Evolutionary conservation across 129 eudicot genomes (phyloP), one percentile per base, ranked within the genome.

Genomic region (Artemisia tridentata): DNA sequence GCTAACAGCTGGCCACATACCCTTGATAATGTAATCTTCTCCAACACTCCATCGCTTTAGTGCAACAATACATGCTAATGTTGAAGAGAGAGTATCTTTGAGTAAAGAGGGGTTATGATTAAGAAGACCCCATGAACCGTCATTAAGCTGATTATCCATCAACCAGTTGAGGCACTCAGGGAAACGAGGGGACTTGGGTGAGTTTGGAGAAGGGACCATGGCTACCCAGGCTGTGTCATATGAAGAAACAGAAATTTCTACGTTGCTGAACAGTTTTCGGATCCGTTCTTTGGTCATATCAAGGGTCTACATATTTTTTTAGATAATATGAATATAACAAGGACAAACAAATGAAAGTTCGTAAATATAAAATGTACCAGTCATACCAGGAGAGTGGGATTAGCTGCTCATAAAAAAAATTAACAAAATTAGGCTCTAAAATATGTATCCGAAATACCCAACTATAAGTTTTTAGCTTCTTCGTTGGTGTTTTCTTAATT

Each of bases 201-300:
- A 80, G 74, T 51, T 58, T 27, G 90, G 92, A 71, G 92, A 87
- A 80, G 96, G 92, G 23, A 87, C 95, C 96, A 93, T 85, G 71
- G 98, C 98, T 68, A 93, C 96, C 98, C 98, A 93, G 0, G 98
- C 98, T 1, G 98, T 93, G 81, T 93, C 98, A 20, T 89, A 93
- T 11, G 96, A 73, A 46, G 98, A 93, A 57, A 85, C 77, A 14
- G 96, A 89, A 74, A 89, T 68, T 56, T 93, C 87, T 68, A 78
- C 80, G 50, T 82, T 72, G 38, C 60, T 80, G 69, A 93, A 83
- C 53, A 89, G 72, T 47, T 78, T 82, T 45, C 75, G 69, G 52
- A 93, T 85, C 67, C 85, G 71, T 73, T 84, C 92, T 73, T 80
- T 93, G 49, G 73, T 71, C 74, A 75, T 91, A 72, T 89, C 96